Conservation (phyloP, 1,139 yeast species). For the Geotrichum siamense region DNA sequence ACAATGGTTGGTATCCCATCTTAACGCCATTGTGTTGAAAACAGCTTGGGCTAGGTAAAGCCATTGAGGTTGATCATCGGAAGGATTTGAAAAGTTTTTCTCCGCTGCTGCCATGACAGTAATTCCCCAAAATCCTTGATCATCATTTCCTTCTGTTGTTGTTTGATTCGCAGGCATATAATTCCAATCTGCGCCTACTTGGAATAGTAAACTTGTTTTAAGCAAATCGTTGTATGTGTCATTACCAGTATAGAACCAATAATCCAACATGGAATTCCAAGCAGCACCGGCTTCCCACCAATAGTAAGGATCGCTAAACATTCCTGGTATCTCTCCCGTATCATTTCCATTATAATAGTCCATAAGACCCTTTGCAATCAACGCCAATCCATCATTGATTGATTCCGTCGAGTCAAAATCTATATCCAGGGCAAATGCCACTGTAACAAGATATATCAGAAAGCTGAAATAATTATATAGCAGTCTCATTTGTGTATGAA, state of each 20-base stretch:
- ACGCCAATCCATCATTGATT: constrained; percentile 44
- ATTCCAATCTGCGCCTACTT: constrained; percentile 60
- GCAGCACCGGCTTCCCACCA: constrained; percentile 59
- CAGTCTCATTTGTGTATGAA: too few species aligned
- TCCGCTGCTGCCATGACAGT: constrained; percentile 81
- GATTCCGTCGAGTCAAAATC: constrained; percentile 24
- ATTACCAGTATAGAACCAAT: constrained; percentile 55
- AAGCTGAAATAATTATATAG: too few species aligned
- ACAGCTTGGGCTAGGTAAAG: constrained; percentile 66
- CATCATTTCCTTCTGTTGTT: constrained; percentile 82
- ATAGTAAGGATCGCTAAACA: constrained; percentile 72
- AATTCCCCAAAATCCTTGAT: constrained; percentile 87
- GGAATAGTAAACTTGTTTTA: constrained; percentile 53
- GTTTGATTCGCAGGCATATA: constrained; percentile 72
- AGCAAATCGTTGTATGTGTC: constrained; percentile 50
- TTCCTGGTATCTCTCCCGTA: constrained; percentile 54
- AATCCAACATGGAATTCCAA: constrained; percentile 64
- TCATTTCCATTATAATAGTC: constrained; percentile 61
- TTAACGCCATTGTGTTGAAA: constrained; percentile 77
- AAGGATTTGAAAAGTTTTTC: constrained; percentile 60
- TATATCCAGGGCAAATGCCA: constrained; percentile 14
- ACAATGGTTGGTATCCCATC: constrained; percentile 76
- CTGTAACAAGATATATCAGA: neutral
- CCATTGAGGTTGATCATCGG: constrained; percentile 53
- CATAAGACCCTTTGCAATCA: constrained; percentile 49